These are phyloP conservation scores for Cubamyces lactineus DNA, from an alignment of 768 basidiomycete genomes.

Conservation along the genomic window DNA sequence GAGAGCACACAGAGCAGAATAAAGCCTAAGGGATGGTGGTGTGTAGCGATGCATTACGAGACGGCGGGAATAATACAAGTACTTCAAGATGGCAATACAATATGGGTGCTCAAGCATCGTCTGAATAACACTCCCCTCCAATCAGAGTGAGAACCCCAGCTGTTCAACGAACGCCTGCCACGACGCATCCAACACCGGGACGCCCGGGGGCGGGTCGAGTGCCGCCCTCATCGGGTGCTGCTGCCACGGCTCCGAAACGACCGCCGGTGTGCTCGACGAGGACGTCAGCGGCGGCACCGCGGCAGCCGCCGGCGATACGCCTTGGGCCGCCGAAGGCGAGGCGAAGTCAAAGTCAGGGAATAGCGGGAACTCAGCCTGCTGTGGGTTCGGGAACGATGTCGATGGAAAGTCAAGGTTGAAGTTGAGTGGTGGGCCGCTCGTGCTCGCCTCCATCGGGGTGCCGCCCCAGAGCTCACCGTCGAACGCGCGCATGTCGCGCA, in stretches of 20 bases:
- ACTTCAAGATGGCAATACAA: too few species aligned
- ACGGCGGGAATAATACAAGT: too few species aligned
- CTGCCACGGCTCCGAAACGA: slow-evolving; percentile 2
- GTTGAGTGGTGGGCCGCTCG: not conserved
- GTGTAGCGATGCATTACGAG: too few species aligned
- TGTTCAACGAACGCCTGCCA: slow-evolving; percentile 75
- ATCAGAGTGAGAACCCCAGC: slow-evolving; percentile 48
- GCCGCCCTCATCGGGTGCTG: slow-evolving; percentile 11
- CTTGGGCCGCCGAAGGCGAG: not conserved
- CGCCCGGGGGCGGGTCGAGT: slow-evolving; percentile 16
- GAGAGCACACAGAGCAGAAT: too few species aligned
- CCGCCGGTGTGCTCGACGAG: slow-evolving; percentile 4
- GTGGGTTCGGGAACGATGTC: slow-evolving; percentile 27
- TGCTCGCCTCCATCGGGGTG: slow-evolving; percentile 5
- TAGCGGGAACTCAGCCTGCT: slow-evolving; percentile 8
- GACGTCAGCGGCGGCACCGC: not conserved
- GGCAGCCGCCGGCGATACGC: not conserved
- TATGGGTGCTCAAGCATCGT: too few species aligned
- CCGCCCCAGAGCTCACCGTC: slow-evolving; percentile 35
- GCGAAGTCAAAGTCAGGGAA: slow-evolving; percentile 23
- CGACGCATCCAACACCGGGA: slow-evolving; percentile 55
- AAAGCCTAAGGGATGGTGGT: too few species aligned
- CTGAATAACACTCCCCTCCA: slow-evolving; percentile 23
- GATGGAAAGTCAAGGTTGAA: slow-evolving; percentile 36
- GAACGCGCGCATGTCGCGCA: slow-evolving; percentile 53